A percentile compares a stretch with the other conserved stretches of the same genome.
phyloP scores from a whole-genome alignment of 495 filamentous ascomycete genomes.

The Penicillium turbatum region DNA sequence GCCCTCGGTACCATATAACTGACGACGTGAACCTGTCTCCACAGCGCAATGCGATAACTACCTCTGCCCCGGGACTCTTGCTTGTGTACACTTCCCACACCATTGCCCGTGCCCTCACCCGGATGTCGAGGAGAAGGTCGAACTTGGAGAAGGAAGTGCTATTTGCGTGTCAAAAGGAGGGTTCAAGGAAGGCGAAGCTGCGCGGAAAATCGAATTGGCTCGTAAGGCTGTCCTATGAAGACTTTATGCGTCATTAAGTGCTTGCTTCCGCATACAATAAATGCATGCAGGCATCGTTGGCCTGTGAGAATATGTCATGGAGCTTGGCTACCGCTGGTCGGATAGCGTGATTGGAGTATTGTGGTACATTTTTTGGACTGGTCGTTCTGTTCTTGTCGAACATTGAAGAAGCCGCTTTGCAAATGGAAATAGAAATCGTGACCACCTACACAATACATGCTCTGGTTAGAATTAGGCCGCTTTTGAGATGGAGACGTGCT shows the following conservation, averaged over 20 bases:
- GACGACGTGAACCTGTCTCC: background rate
- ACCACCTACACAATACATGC: background rate
- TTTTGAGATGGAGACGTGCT: too few relatives aligned
- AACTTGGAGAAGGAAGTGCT: slow-evolving; percentile 75
- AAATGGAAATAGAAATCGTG: background rate
- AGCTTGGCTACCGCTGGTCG: slow-evolving; percentile 1
- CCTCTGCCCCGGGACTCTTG: slow-evolving; percentile 84
- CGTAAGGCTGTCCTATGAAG: slow-evolving; percentile 74
- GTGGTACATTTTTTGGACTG: background rate
- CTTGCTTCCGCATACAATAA: background rate
- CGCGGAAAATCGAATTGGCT: slow-evolving; percentile 74
- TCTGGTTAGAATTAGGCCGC: too few relatives aligned
- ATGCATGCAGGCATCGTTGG: background rate
- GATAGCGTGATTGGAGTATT: background rate
- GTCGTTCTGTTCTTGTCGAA: background rate
- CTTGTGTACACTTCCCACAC: slow-evolving; percentile 89
- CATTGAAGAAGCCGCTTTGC: too few relatives aligned
- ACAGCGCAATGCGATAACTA: slow-evolving; percentile 78
- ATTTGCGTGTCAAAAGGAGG: slow-evolving; percentile 81
- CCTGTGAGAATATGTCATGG: background rate
- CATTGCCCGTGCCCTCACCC: slow-evolving; percentile 90
- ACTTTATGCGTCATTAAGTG: background rate
- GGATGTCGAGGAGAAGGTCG: slow-evolving; percentile 78
- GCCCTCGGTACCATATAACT: background rate
- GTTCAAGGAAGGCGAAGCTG: slow-evolving; percentile 68